Evolutionary conservation across 495 filamentous ascomycete species (phyloP), one percentile per base, ranked within the genome.

Genomic region (Aspergillus baeticus): DNA sequence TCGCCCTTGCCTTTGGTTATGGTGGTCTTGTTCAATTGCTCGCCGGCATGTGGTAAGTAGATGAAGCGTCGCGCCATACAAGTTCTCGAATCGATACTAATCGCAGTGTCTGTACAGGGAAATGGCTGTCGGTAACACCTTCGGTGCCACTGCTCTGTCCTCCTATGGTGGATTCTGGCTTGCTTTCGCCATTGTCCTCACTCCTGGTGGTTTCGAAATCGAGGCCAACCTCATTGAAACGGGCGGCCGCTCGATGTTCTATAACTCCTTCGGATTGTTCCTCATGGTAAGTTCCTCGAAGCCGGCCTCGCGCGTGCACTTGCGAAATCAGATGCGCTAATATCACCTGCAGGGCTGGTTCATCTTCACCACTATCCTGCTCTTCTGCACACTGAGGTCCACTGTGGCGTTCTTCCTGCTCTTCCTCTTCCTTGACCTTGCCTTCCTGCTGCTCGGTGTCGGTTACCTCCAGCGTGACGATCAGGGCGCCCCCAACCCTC

Each of bases 121-220:
- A 83, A 96, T 96, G 91, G 94, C 93, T 53, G 84, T 95, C 8
- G 94, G 92, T 58, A 97, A 95, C 84, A 96, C 94, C 38, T 98
- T 98, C 58, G 94, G 91, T 86, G 94, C 92, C 52, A 98, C 92
- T 49, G 94, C 94, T 48, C 83, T 98, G 60, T 94, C 92, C 10
- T 98, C 94, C 6, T 98, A 93, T 71, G 94, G 94, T 62, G 94
- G 93, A 61, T 98, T 98, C 85, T 98, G 94, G 94, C 78, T 98
- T 64, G 81, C 91, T 23, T 92, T 89, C 68, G 94, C 82, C 63
- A 90, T 98, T 76, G 81, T 96, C 64, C 75, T 96, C 63, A 96
- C 93, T 23, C 90, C 91, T 1, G 82, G 85, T 56, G 88, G 87
- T 26, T 88, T 89, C 63, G 66, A 81, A 15, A 88, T 92, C 39